phyloP scores from a whole-genome alignment of 768 basidiomycete genomes.

The Kwoniella bestiolae region DNA sequence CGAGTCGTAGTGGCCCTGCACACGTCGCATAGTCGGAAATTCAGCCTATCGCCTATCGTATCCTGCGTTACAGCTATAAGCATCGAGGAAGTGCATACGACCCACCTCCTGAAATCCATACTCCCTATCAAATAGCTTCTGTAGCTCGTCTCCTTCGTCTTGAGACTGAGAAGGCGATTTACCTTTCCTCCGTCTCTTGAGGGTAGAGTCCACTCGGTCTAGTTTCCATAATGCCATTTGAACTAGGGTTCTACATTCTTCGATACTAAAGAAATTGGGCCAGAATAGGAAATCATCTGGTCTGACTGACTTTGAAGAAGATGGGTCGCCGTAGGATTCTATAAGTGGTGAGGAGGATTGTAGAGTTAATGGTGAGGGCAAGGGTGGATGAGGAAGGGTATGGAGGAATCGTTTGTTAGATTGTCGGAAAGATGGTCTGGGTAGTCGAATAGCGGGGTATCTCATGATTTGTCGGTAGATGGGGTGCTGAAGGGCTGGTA shows the following conservation, averaged over 20 bases:
- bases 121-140: slow-evolving; percentile 41
- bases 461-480: not conserved
- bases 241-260: slow-evolving; percentile 38
- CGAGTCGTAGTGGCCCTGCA: slow-evolving; percentile 91
- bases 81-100: too few relatives aligned
- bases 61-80: too few relatives aligned
- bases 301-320: not conserved
- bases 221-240: slow-evolving; percentile 53
- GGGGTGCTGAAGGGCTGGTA: too few relatives aligned
- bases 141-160: slow-evolving; percentile 17
- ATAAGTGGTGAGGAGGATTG: slow-evolving; percentile 27
- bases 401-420: slow-evolving; percentile 1
- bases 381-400: not conserved
- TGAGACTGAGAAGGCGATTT: not conserved
- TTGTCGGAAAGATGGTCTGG: not conserved
- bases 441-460: not conserved
- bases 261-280: slow-evolving; percentile 41
- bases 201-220: slow-evolving; percentile 45
- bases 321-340: slow-evolving; percentile 11
- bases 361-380: slow-evolving; percentile 12
- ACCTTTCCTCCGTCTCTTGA: slow-evolving; percentile 31
- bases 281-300: slow-evolving; percentile 45
- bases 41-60: too few relatives aligned
- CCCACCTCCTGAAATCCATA: slow-evolving; percentile 57
- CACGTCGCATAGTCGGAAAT: too few relatives aligned